Percentiles rank a stretch among this genome's conserved stretches.
Conservation (phyloP, 129 eudicot species). For the Centella asiatica region DNA sequence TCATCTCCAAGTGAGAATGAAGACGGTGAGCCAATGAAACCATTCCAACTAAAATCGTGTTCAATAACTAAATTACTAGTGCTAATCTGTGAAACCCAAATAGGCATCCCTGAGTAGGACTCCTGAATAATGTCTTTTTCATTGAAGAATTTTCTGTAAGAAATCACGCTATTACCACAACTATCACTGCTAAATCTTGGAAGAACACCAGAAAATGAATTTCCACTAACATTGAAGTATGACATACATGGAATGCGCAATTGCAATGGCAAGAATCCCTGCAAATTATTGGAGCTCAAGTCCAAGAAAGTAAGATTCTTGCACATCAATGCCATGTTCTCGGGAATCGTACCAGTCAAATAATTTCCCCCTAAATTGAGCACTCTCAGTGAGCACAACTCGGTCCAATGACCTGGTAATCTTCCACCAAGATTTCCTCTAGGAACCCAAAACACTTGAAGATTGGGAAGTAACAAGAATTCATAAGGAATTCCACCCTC, state of each 20-base stretch:
- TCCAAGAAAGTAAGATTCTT: conserved; percentile 26
- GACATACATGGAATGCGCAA: conserved; percentile 23
- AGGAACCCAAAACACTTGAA: conserved; percentile 29
- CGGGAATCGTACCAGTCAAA: conserved; percentile 14
- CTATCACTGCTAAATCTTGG: conserved; percentile 1
- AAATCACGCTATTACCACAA: conserved; percentile 8
- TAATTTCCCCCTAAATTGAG: conserved; percentile 28
- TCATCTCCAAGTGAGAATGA: conserved; percentile 15
- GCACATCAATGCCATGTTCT: conserved; percentile 15
- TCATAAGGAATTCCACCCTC: conserved; percentile 25
- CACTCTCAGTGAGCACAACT: conserved; percentile 11
- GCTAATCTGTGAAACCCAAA: conserved; percentile 16
- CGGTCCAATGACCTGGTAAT: conserved; percentile 21
- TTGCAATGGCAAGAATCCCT: conserved; percentile 23
- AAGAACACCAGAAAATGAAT: conserved; percentile 26
- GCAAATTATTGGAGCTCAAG: conserved; percentile 22
- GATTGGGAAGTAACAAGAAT: conserved; percentile 21
- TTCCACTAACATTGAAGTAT: conserved; percentile 24
- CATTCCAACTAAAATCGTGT: conserved; percentile 32
- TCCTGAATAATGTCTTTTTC: conserved; percentile 14
- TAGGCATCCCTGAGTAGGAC: conserved; percentile 1
- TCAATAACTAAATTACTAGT: neutral
- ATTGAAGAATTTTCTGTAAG: neutral
- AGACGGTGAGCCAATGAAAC: conserved; percentile 19
- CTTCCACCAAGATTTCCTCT: conserved; percentile 29